A percentile compares a stretch with the other conserved stretches of the same genome.
Conservation (phyloP, 116 monocot genomes). For the Dioscorea cayenensis region DNA sequence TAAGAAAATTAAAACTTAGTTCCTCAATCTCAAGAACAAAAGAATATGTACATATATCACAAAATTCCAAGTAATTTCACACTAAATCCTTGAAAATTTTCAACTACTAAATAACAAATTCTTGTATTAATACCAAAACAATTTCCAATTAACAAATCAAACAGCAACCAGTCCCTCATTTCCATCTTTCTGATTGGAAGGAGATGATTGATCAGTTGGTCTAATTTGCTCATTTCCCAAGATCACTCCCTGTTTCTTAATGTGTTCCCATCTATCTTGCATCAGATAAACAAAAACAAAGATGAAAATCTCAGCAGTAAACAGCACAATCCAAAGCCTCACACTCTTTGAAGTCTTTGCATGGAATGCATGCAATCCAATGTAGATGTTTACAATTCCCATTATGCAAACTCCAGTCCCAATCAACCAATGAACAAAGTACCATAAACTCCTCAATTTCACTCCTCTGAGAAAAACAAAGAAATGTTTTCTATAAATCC, state of each 20-base stretch:
- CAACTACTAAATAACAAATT: not conserved
- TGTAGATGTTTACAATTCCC: conserved; percentile 50
- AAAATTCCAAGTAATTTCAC: too few species aligned
- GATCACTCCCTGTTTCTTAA: conserved; percentile 52
- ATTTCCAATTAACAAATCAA: not conserved
- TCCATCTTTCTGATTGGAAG: conserved; percentile 22
- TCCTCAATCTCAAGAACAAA: too few species aligned
- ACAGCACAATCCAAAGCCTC: conserved; percentile 40
- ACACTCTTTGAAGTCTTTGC: conserved; percentile 41
- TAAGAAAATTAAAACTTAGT: too few species aligned
- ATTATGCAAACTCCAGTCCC: conserved; percentile 40
- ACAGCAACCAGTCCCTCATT: not conserved
- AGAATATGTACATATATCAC: too few species aligned
- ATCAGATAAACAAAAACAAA: conserved; percentile 55
- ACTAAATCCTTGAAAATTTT: too few species aligned
- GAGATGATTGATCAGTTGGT: conserved; percentile 29
- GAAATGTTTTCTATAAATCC: not conserved
- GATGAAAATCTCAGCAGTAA: conserved; percentile 45
- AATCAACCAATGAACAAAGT: conserved; percentile 54
- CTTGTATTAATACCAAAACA: not conserved
- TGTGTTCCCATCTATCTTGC: conserved; percentile 65
- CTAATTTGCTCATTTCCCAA: conserved; percentile 38
- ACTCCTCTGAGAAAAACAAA: conserved; percentile 28
- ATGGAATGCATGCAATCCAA: conserved; percentile 56
- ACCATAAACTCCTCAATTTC: conserved; percentile 64